These are phyloP conservation scores for Lavandula angustifolia DNA, from an alignment of 257 asterid species.

Conservation along the genomic window DNA sequence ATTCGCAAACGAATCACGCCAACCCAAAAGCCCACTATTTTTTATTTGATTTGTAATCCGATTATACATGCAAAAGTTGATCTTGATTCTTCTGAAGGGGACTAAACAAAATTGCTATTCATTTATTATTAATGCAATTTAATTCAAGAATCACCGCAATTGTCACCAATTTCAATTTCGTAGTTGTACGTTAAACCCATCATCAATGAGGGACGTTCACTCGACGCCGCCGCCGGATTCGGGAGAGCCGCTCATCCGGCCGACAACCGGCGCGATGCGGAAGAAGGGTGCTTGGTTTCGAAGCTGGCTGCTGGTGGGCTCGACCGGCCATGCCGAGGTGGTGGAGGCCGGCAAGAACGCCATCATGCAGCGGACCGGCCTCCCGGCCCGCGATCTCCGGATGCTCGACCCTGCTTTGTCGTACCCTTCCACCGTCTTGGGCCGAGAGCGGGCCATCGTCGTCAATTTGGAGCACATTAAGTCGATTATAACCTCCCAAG, in stretches of 20 bases:
- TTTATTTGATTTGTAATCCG: too few relatives aligned
- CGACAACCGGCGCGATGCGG: conserved; percentile 35
- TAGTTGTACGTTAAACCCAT: not conserved
- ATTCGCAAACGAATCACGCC: too few relatives aligned
- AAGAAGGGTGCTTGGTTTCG: conserved; percentile 67
- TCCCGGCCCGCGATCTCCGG: conserved; percentile 89
- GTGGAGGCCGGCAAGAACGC: conserved; percentile 80
- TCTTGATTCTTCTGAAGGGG: too few relatives aligned
- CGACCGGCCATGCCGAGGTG: conserved; percentile 60
- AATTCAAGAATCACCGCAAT: not conserved
- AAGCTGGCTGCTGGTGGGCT: conserved; percentile 62
- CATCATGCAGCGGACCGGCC: conserved; percentile 79
- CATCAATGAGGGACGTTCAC: conserved; percentile 29
- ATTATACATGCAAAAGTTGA: too few relatives aligned
- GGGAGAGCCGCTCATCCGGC: conserved; percentile 33
- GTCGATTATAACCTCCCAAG: conserved; percentile 75
- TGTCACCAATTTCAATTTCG: not conserved
- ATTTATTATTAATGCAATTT: too few relatives aligned
- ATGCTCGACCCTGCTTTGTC: conserved; percentile 74
- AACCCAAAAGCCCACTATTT: too few relatives aligned
- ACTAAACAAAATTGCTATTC: too few relatives aligned
- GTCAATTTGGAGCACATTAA: conserved; percentile 75
- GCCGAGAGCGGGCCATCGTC: conserved; percentile 81
- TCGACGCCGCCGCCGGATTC: conserved; percentile 35
- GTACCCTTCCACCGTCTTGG: conserved; percentile 70